Base-by-base conservation (phyloP, 768 basidiomycete species). In the Mycena latifolia region DNA sequence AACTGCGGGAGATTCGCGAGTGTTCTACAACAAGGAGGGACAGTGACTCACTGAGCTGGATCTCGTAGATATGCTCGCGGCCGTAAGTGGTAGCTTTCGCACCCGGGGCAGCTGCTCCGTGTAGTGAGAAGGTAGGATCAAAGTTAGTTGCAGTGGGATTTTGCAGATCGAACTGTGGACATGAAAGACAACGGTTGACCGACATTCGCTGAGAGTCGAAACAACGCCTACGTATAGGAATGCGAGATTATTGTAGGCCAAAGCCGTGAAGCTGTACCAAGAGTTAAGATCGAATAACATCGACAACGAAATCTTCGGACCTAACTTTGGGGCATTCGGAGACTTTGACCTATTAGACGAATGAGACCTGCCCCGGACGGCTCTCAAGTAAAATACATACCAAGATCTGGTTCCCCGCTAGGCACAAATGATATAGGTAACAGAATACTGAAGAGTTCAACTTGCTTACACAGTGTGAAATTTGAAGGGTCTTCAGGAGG, bases 31-130 rank as follows among this genome's bases (percentile, higher is more conserved):
- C 2, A 43, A 35, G 29, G 31, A 24, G 3, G 47, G 22, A 10
- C 9, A 24, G 18, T 6, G 39, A n/a, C 60, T 15, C 14, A 61
- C 60, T 63, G 43, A 63, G 61, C 29, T 63, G 61, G 15, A 63
- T n/a, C 27, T 63, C 61, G 28, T 63, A 63, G 14, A 63, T 55
- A 28, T 63, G 61, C 22, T 63, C 61, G 5, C 61, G 52, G 14
- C 61, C 61, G 31, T 61, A 61, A 3, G 51, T 54, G 22, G 50
- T 61, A 15, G 50, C 4, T 24, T 54, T 54, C 28, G 48, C 27
- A 15, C 22, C 39, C 0, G 60, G 60, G 20, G 59, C 45, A 7
- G 59, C 18, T 3, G n/a, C 9, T 18, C n/a, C n/a, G 51, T 61
- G 51, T 22, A 35, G 22, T 12, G 33, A 37, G 22, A 54, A 61